Base-by-base conservation (phyloP, 2,329 filamentous ascomycete genomes). In the Scorias spongiosa region DNA sequence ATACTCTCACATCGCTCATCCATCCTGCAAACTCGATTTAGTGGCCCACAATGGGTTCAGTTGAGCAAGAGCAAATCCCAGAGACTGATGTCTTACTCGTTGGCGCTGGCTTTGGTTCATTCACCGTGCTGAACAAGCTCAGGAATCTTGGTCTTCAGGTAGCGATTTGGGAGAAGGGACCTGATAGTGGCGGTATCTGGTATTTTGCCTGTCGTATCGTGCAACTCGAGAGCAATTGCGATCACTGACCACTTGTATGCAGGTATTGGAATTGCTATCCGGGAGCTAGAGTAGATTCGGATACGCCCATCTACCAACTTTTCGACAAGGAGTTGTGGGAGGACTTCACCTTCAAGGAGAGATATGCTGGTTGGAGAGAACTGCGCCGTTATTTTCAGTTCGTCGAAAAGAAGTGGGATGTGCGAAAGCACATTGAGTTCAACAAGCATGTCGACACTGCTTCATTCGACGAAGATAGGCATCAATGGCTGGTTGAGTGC, bases 341-440 rank as follows among this genome's bases (percentile, higher is more conserved):
- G 53, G 68, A 69, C 6, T 80, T 74, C 72, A 76, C 63, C 18
- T 80, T 74, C 48, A 51, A 48, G 39, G 51, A 56, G 42, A 46
- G 51, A 5, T 59, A 55, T 36, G 48, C 55, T 4, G 54, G 47
- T 6, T 54, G 46, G 65, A 44, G 44, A n/a, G 75, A 80, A 39
- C 62, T 80, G 1, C 66, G 70, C 10, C 54, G 56, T 10, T 80
- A 80, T 55, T 80, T 80, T 51, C 67, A 75, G 20, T 71, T 76
- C 41, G 69, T 77, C 8, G 75, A 78, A 43, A 70, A 71, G 45
- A 66, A 71, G 10, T 52, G 75, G 17, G 60, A 67, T 17, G 58
- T 80, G 14, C 72, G 68, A 52, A 76, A 75, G 49, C 71, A 78
- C 48, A 67, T 64, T 15, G 63, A 68, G 1, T 78, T 76, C 58